phyloP scores from a whole-genome alignment of 805 yeast species.

The Cyberlindnera suaveolens region DNA sequence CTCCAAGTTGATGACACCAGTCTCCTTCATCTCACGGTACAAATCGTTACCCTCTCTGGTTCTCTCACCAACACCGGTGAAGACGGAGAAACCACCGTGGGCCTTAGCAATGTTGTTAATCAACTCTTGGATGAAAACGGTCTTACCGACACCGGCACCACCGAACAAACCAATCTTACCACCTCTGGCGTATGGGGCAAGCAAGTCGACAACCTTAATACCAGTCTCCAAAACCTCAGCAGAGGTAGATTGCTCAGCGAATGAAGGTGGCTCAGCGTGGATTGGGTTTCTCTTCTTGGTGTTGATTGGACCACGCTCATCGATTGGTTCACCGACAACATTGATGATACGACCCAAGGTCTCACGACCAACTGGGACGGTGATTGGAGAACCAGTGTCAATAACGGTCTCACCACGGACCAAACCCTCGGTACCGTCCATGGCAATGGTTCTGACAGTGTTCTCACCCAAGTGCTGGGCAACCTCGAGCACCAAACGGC shows the following conservation, averaged over 20 bases:
- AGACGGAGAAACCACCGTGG: constrained; percentile 99
- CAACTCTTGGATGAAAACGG: constrained; percentile 99
- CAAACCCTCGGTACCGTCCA: constrained; percentile 99
- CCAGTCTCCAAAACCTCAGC: constrained; percentile 99
- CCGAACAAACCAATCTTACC: constrained; percentile 99
- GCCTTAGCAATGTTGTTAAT: constrained; percentile 99
- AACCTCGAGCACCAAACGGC: constrained; percentile 90
- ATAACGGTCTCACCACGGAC: constrained; percentile 90
- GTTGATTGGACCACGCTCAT: constrained; percentile 98
- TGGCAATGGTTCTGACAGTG: constrained; percentile 99
- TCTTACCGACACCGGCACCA: constrained; percentile 99
- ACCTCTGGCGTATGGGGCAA: constrained; percentile 99
- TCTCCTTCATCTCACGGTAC: constrained; percentile 99
- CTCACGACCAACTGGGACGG: constrained; percentile 99
- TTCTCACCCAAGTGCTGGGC: constrained; percentile 99
- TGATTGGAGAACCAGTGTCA: constrained; percentile 98
- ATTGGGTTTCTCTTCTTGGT: constrained; percentile 92
- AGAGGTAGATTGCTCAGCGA: constrained; percentile 93
- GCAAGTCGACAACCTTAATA: constrained; percentile 98
- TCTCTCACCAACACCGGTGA: constrained; percentile 99
- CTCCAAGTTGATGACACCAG: constrained; percentile 99
- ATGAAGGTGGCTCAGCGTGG: constrained; percentile 96
- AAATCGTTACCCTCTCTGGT: constrained; percentile 99
- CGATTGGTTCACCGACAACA: constrained; percentile 99
- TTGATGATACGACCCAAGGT: constrained; percentile 98